Conservation (phyloP, 2,329 filamentous ascomycete species). For the Epichloe sibirici region DNA sequence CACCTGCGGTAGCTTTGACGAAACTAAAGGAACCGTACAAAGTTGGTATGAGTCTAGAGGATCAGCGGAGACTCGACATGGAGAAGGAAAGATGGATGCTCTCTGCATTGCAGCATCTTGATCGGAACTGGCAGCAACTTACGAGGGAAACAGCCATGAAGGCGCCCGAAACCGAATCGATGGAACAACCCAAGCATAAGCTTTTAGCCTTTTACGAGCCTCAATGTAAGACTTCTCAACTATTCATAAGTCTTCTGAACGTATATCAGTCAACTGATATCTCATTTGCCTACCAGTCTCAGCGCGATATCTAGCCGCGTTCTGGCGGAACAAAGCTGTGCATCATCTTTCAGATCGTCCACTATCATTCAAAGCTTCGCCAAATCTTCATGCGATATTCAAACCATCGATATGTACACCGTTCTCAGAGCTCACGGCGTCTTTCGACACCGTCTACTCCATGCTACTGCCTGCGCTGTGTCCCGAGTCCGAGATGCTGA, state of each 20-base stretch:
- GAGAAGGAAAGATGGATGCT: constrained; percentile 39
- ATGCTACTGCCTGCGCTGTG: constrained; percentile 45
- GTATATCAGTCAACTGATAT: background rate
- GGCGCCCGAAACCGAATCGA: background rate
- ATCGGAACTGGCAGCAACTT: constrained; percentile 14
- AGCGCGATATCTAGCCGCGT: background rate
- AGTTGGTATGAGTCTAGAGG: background rate
- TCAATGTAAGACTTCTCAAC: constrained; percentile 24
- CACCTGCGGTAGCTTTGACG: constrained; percentile 7
- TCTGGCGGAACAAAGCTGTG: constrained; percentile 1
- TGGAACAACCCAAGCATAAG: constrained; percentile 11
- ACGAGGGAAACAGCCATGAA: background rate
- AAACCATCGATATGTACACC: background rate
- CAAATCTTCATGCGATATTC: constrained; percentile 2
- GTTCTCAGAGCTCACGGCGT: constrained; percentile 24
- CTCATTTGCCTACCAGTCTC: background rate
- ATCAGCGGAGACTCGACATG: constrained; percentile 13
- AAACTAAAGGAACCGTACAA: constrained; percentile 8
- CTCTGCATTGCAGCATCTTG: constrained; percentile 38
- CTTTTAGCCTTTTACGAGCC: constrained; percentile 40
- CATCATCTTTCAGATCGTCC: constrained; percentile 4
- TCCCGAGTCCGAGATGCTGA: constrained; percentile 42
- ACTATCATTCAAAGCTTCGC: constrained; percentile 1
- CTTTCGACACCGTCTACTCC: constrained; percentile 39
- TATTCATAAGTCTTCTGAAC: background rate